phyloP scores from a whole-genome alignment of 345 rosid species.

The Populus tremula region DNA sequence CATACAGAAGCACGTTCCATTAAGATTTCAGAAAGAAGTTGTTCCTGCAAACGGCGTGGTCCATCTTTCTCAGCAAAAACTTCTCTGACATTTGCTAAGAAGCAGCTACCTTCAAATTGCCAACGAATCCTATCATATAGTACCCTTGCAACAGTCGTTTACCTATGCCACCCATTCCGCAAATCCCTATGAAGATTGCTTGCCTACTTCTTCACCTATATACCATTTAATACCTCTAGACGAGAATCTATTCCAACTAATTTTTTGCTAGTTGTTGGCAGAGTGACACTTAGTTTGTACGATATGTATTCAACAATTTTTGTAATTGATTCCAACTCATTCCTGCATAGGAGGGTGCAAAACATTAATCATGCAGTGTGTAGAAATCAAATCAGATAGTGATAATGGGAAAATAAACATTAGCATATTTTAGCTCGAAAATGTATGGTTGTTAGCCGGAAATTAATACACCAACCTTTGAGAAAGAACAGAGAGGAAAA shows the following conservation, averaged over 20 bases:
- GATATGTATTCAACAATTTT: not conserved
- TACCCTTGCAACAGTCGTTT: constrained; percentile 10
- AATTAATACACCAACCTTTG: not conserved
- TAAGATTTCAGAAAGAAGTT: constrained; percentile 9
- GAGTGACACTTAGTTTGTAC: not conserved
- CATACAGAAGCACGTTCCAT: not conserved
- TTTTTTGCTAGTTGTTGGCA: not conserved
- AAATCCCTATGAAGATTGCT: not conserved
- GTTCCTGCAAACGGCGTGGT: not conserved
- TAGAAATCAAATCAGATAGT: not conserved
- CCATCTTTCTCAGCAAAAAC: not conserved
- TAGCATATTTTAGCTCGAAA: no score
- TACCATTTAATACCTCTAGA: not conserved
- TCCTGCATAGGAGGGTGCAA: not conserved
- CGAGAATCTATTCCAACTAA: not conserved
- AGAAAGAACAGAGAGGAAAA: no score
- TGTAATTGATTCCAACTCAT: not conserved
- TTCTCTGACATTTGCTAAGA: constrained; percentile 15
- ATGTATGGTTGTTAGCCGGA: no score
- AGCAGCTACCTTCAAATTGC: constrained; percentile 2
- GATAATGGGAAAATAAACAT: no score
- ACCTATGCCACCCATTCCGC: constrained; percentile 4
- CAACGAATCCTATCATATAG: not conserved
- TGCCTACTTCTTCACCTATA: not conserved
- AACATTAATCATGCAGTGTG: not conserved